Evolutionary conservation across 1,139 yeast genomes (phyloP).

Genomic region (Candida sanyaensis): DNA sequence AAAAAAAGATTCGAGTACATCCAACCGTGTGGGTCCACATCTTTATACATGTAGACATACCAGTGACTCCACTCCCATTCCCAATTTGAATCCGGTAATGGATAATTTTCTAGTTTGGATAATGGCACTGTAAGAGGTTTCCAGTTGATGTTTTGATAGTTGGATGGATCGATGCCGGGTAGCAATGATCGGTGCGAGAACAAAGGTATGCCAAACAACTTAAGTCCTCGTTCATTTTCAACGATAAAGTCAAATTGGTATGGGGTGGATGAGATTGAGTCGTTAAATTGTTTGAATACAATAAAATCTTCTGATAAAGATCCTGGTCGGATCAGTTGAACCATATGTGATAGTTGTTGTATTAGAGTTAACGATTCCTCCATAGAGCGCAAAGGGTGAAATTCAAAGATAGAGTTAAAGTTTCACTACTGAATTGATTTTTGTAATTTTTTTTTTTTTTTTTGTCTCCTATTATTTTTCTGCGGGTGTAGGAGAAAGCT

Average conservation of each 20-base stretch:
- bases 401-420: not conserved
- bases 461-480: too few species aligned
- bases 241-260: slow-evolving; percentile 44
- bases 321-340: not conserved
- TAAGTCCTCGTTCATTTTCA: slow-evolving; percentile 73
- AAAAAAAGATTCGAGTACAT: slow-evolving; percentile 55
- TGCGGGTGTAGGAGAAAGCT: not conserved
- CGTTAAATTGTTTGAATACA: slow-evolving; percentile 6
- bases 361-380: slow-evolving; percentile 7
- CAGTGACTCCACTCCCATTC: slow-evolving; percentile 71
- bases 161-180: slow-evolving; percentile 61
- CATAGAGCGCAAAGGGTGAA: not conserved
- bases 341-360: slow-evolving; percentile 6
- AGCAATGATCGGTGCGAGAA: slow-evolving; percentile 57
- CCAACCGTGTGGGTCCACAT: slow-evolving; percentile 83
- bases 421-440: not conserved
- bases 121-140: slow-evolving; percentile 27
- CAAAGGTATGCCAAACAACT: slow-evolving; percentile 63
- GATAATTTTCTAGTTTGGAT: slow-evolving; percentile 42
- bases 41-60: slow-evolving; percentile 72
- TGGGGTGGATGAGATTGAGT: slow-evolving; percentile 6
- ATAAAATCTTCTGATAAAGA: slow-evolving; percentile 5
- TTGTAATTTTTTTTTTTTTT: not conserved
- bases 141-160: slow-evolving; percentile 39
- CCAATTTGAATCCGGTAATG: slow-evolving; percentile 71